Evolutionary conservation across 805 yeast genomes (phyloP), one percentile per base, ranked within the genome.

Genomic region (Yarrowia sp.): DNA sequence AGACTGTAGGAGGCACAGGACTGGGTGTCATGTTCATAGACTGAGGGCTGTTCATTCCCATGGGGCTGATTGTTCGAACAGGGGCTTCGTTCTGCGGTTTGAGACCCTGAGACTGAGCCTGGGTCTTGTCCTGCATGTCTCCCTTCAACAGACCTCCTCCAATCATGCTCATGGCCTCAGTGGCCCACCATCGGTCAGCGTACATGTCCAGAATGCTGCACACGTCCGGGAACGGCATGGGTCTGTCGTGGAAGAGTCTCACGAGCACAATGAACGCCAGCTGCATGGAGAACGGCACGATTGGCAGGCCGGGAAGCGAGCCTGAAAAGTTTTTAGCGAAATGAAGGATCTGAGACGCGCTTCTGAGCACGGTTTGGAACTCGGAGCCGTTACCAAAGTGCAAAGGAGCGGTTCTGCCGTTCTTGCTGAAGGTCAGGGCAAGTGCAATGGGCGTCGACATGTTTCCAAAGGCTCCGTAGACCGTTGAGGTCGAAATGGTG

Each of bases 141-240:
- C 10, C 26, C 41, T 35, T 43, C n/a, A 59, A 12, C 41, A 59
- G 26, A 5, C 65, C 65, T 8, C 65, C 65, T 45, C 65, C 65
- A 19, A 59, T 59, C 65, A 59, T 59, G 35, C 65, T 59, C 65
- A 59, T 63, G 48, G 67, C 67, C 26, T 63, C 67, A 8, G 67
- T 63, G 48, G 67, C 67, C 67, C 67, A 63, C 67, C 67, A 63
- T 2, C 67, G 55, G 40, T 63, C 67, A 3, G 56, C 22, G 46
- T 63, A 63, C 56, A 38, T 38, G 56, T 48, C 67, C 4, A 63
- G 56, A 26, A 63, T 49, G 36, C 56, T 19, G 26, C 55, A 48
- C 0, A 63, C 56, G 56, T 63, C 67, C 1, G 56, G 43, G 26
- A 49, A 48, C 7, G 67, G 67, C 36, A 48, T 48, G n/a, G 55